Evolutionary conservation across 78 protist genomes (phyloP), one percentile per base, ranked within the genome.

Genomic region (Kipferlia bialata): DNA sequence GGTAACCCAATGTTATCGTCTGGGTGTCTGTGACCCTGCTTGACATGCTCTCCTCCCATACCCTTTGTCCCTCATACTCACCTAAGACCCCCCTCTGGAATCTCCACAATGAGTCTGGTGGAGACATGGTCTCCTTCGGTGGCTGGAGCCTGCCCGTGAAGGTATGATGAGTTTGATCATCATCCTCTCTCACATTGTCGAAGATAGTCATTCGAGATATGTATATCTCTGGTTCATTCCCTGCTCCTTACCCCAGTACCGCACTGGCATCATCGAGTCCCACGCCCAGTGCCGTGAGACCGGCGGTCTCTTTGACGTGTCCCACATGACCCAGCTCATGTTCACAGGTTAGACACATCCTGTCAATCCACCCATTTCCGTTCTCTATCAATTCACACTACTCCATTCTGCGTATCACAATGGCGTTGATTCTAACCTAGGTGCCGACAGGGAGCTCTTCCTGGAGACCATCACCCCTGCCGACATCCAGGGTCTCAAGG

Each of bases 271-370:
- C 26, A 31, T 75, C 34, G 80, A 59, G 12, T 79, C 77, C 20
- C 90, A 84, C 71, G 18, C 57, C 39, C 89, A 82, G 65, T 70
- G 79, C 20, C 73, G 97, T 45, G 17, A 36, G 26, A 68, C 51
- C 6, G 76, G 82, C 10, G 59, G 85, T 5, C 63, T 93, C 15
- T 91, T 93, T 55, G 98, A 91, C 75, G 96, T 91, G 22, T 79
- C 91, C 18, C 98, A 93, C 85, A 93, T 93, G 98, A 73, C 71
- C 36, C 66, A 67, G 29, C 7, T n/a, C n/a, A n/a, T n/a, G n/a
- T n/a, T n/a, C n/a, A n/a, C n/a, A n/a, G n/a, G n/a, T n/a, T n/a
- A n/a, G n/a, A n/a, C n/a, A n/a, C n/a, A n/a, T n/a, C n/a, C 7
- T 67, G 48, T 41, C 5, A 5, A 10, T 41, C 48, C 22, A 5